Conservation (phyloP, 208 protist species). For the Histomonas meleagridis region DNA sequence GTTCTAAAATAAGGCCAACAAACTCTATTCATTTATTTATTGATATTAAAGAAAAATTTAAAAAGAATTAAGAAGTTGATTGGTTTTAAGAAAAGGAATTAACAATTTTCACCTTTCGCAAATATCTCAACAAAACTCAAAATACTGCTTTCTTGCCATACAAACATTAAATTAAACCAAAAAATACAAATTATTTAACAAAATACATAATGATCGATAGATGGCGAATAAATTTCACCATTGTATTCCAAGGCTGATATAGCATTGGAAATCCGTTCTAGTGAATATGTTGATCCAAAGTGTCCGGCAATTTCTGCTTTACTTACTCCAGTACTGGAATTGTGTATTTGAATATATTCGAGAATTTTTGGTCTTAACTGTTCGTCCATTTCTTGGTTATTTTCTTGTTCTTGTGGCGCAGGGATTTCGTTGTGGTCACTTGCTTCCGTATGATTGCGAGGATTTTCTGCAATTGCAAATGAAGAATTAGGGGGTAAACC, state of each 20-base stretch:
- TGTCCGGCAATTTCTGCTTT: neutral
- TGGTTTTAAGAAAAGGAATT: too few species aligned
- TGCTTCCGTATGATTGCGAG: too few species aligned
- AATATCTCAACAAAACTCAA: too few species aligned
- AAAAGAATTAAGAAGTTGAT: too few species aligned
- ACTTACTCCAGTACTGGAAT: neutral
- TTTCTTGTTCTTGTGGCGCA: neutral
- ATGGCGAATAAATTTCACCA: slow-evolving; percentile 7
- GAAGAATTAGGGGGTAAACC: neutral
- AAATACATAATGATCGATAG: too few species aligned
- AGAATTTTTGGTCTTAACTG: neutral
- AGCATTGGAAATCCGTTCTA: neutral
- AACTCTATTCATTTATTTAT: too few species aligned
- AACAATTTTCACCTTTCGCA: too few species aligned
- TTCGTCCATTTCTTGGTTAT: neutral
- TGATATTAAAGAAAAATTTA: too few species aligned
- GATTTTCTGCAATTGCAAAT: neutral
- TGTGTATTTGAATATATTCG: neutral
- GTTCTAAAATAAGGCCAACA: too few species aligned
- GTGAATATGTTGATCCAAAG: neutral
- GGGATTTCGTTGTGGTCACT: neutral
- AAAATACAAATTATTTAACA: too few species aligned
- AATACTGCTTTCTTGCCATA: too few species aligned
- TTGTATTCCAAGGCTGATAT: neutral
- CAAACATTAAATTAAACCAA: too few species aligned